Conservation (phyloP, 2,329 filamentous ascomycete species). For the Aspergillus felis region DNA sequence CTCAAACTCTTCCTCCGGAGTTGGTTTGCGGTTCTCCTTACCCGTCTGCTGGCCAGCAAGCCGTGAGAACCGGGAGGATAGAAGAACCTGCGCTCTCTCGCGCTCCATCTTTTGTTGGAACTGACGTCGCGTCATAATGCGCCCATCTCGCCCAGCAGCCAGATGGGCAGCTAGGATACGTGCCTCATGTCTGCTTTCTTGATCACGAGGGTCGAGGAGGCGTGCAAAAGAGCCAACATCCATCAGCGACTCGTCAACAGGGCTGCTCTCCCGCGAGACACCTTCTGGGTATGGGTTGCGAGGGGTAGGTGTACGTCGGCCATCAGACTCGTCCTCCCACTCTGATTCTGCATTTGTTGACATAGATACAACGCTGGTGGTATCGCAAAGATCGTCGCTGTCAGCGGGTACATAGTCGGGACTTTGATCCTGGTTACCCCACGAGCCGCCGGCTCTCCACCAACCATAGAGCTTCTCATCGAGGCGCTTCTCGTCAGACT, state of each 20-base stretch:
- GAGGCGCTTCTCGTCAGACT: slow-evolving; percentile 60
- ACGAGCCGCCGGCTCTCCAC: slow-evolving; percentile 80
- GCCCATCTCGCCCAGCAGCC: slow-evolving; percentile 50
- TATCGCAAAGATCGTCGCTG: slow-evolving; percentile 51
- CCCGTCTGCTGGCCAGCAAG: slow-evolving; percentile 7
- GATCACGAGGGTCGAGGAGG: slow-evolving; percentile 73
- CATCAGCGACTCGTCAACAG: slow-evolving; percentile 59
- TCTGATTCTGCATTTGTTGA: slow-evolving; percentile 52
- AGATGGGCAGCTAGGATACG: slow-evolving; percentile 77
- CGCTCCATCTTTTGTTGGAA: slow-evolving; percentile 66
- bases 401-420: slow-evolving; percentile 66
- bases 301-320: slow-evolving; percentile 70
- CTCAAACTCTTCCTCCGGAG: slow-evolving; percentile 53
- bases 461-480: slow-evolving; percentile 74
- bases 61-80: slow-evolving; percentile 42
- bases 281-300: slow-evolving; percentile 53
- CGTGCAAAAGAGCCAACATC: slow-evolving; percentile 68
- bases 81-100: slow-evolving; percentile 66
- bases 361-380: slow-evolving; percentile 74
- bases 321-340: slow-evolving; percentile 46
- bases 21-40: slow-evolving; percentile 30
- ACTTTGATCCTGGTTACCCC: slow-evolving; percentile 76
- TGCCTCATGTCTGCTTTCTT: slow-evolving; percentile 77
- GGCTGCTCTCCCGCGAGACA: slow-evolving; percentile 44
- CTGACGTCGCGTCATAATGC: slow-evolving; percentile 75